Conservation (phyloP, 495 filamentous ascomycete genomes). For the Poronia punctata region DNA sequence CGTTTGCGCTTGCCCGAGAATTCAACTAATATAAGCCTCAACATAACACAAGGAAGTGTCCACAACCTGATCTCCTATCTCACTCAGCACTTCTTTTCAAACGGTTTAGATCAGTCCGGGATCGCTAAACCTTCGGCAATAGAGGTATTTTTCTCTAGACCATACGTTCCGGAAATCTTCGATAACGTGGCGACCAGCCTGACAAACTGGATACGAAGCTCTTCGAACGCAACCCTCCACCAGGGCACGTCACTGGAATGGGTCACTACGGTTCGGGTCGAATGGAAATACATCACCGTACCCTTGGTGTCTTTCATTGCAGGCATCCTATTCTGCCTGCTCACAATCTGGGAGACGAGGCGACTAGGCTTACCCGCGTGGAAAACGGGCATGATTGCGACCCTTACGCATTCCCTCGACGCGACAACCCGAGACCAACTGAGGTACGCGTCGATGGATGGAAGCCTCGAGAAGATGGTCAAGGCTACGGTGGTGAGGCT, state of each 20-base stretch:
- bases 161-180: too few relatives aligned
- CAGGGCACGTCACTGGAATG: conserved; percentile 9
- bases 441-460: conserved; percentile 7
- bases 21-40: too few relatives aligned
- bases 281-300: conserved; percentile 14
- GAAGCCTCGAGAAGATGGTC: conserved; percentile 5
- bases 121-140: too few relatives aligned
- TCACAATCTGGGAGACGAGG: conserved; percentile 9
- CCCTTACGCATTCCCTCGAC: conserved; percentile 15
- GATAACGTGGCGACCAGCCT: too few relatives aligned
- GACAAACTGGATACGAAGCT: too few relatives aligned
- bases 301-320: conserved; percentile 5
- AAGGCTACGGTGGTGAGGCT: conserved; percentile 9
- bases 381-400: conserved; percentile 15
- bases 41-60: too few relatives aligned
- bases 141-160: too few relatives aligned
- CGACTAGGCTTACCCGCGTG: conserved; percentile 9
- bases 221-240: conserved; percentile 5
- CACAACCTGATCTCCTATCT: too few relatives aligned
- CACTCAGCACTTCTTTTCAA: too few relatives aligned
- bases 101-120: too few relatives aligned
- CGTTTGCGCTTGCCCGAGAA: too few relatives aligned
- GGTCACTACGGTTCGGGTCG: conserved; percentile 10
- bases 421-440: conserved; percentile 13
- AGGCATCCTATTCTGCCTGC: conserved; percentile 7